phyloP scores from a whole-genome alignment of 2,329 filamentous ascomycete genomes.

The Epicoccum nigrum region DNA sequence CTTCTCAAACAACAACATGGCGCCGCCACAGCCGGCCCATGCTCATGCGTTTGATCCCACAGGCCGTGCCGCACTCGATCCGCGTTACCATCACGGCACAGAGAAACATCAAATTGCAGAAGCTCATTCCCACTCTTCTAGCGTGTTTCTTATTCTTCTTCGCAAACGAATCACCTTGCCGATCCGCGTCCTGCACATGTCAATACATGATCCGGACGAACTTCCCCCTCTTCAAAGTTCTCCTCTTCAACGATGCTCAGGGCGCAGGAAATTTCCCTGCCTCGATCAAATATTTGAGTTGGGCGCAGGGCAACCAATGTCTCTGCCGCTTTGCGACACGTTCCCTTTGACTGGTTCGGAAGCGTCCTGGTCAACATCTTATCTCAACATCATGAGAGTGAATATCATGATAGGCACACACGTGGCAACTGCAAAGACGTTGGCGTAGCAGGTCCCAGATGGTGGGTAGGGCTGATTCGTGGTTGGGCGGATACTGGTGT shows the following conservation, averaged over 20 bases:
- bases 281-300: not conserved
- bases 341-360: not conserved
- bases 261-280: constrained; percentile 5
- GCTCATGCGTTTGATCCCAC: not conserved
- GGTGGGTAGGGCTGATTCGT: constrained; percentile 43
- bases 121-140: constrained; percentile 19
- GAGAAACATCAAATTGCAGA: constrained; percentile 1
- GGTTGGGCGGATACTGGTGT: constrained; percentile 25
- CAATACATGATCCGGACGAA: constrained; percentile 3
- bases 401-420: constrained; percentile 22
- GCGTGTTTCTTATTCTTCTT: constrained; percentile 14
- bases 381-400: not conserved
- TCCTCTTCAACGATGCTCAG: not conserved
- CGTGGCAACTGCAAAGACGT: constrained; percentile 42
- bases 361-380: not conserved
- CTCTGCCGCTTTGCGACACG: not conserved
- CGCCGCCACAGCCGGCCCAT: constrained; percentile 14
- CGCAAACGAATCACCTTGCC: constrained; percentile 13
- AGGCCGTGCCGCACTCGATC: constrained; percentile 5
- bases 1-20: not conserved
- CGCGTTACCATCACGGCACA: constrained; percentile 5
- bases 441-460: constrained; percentile 27
- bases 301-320: not conserved
- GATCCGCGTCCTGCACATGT: constrained; percentile 8
- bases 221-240: not conserved